Evolutionary conservation across 2,329 filamentous ascomycete species (phyloP).

Genomic region (Dichotomopilus funicola): DNA sequence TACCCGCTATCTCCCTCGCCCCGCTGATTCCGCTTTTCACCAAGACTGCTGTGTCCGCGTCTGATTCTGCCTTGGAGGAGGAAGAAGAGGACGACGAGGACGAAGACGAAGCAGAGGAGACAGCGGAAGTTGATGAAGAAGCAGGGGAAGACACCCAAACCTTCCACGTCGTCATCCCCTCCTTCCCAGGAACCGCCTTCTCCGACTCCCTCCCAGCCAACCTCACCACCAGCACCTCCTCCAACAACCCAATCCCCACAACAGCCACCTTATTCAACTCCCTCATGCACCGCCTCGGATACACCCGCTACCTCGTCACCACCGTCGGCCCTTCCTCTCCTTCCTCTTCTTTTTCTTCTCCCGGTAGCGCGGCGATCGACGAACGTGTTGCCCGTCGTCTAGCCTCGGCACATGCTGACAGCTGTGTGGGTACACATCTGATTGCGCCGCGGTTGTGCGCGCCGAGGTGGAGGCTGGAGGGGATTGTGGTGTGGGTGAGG

Average conservation of each 20-base stretch:
- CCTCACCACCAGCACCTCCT: too few species aligned
- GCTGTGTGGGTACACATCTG: background rate
- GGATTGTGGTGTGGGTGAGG: conserved; percentile 45
- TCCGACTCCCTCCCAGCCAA: conserved; percentile 54
- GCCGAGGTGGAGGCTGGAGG: conserved; percentile 19
- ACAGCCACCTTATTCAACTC: conserved; percentile 51
- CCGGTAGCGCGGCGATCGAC: background rate
- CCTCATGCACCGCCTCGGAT: conserved; percentile 54
- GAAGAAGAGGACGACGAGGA: too few species aligned
- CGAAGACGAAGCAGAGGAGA: too few species aligned
- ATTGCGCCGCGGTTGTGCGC: background rate
- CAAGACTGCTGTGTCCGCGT: too few species aligned
- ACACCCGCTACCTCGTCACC: conserved; percentile 51
- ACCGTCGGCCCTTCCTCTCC: conserved; percentile 43
- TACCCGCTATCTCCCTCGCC: conserved; percentile 40
- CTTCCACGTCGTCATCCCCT: conserved; percentile 62
- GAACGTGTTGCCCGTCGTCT: background rate
- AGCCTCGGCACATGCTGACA: background rate
- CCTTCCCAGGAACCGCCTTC: conserved; percentile 60
- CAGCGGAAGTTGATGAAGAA: too few species aligned
- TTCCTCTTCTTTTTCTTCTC: background rate
- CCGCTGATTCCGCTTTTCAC: background rate
- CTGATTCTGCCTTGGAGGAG: too few species aligned
- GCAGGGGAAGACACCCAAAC: too few species aligned
- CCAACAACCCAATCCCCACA: conserved; percentile 43